Evolutionary conservation across 306 rosid genomes (phyloP).

Genomic region (Coriaria nepalensis): DNA sequence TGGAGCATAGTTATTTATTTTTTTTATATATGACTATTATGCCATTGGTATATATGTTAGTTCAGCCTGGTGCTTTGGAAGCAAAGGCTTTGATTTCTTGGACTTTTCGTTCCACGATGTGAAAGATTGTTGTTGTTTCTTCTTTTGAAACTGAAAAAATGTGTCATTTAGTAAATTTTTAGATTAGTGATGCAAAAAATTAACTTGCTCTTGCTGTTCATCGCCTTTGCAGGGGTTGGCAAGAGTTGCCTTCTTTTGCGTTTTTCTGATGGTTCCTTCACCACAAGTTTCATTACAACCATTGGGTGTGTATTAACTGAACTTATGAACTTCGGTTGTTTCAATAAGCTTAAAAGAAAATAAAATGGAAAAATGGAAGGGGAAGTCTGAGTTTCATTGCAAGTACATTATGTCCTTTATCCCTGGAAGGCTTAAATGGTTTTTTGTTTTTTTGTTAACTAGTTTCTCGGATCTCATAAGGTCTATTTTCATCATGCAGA

Average conservation of each 20-base stretch:
- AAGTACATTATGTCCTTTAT: no score
- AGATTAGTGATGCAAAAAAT: neutral
- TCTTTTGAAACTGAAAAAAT: no score
- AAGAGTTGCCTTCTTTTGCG: slow-evolving; percentile 98
- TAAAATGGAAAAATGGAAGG: no score
- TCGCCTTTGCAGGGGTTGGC: slow-evolving; percentile 71
- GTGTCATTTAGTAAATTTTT: neutral
- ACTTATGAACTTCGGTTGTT: slow-evolving; percentile 7
- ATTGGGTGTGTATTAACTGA: slow-evolving; percentile 52
- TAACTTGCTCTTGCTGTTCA: neutral
- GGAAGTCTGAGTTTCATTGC: no score
- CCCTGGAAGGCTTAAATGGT: neutral
- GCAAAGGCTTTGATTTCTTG: no score
- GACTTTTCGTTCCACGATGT: no score
- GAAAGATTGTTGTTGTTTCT: no score
- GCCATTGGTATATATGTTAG: no score
- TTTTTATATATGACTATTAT: no score
- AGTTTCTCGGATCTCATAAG: slow-evolving; percentile 15
- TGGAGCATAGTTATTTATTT: no score
- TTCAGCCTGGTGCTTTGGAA: no score
- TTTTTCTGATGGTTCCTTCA: slow-evolving; percentile 91
- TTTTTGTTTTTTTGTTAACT: slow-evolving; percentile 2
- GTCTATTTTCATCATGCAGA: slow-evolving; percentile 35
- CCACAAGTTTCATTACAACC: slow-evolving; percentile 89
- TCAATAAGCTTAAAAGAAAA: no score